Conservation (phyloP, 2,329 filamentous ascomycete genomes). For the Fusarium hostae region DNA sequence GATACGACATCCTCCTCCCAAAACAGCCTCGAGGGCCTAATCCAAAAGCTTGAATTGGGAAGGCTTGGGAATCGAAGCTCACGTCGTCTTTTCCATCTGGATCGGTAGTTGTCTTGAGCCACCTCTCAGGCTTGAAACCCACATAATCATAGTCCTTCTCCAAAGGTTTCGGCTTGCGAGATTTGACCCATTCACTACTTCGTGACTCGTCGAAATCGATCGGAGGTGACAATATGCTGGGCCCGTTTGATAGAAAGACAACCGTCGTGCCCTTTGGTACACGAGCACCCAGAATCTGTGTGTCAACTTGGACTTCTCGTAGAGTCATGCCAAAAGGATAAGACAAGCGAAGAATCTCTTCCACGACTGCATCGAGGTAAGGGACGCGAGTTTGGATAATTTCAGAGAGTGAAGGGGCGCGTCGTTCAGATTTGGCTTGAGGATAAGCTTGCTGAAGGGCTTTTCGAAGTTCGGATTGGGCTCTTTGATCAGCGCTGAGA, state of each 20-base stretch:
- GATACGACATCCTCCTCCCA: slow-evolving; percentile 47
- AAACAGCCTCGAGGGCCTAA: slow-evolving; percentile 51
- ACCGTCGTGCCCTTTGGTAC: slow-evolving; percentile 31
- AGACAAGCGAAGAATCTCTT: slow-evolving; percentile 17
- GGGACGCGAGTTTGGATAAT: slow-evolving; percentile 20
- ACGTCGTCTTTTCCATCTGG: neutral
- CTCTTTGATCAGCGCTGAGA: slow-evolving; percentile 19
- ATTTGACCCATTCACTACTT: slow-evolving; percentile 14
- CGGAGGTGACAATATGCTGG: slow-evolving; percentile 8
- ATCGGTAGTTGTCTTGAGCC: neutral
- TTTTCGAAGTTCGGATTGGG: neutral
- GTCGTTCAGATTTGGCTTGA: slow-evolving; percentile 1
- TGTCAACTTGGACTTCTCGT: slow-evolving; percentile 19
- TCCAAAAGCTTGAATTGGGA: slow-evolving; percentile 50
- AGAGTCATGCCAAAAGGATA: slow-evolving; percentile 18
- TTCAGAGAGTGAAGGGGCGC: slow-evolving; percentile 6
- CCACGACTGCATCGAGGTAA: slow-evolving; percentile 26
- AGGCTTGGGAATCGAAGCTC: slow-evolving; percentile 46
- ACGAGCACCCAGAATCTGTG: slow-evolving; percentile 9
- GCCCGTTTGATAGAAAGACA: slow-evolving; percentile 19
- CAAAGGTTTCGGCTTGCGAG: neutral
- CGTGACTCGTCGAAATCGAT: slow-evolving; percentile 9
- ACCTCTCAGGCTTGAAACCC: slow-evolving; percentile 24
- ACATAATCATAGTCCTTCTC: neutral
- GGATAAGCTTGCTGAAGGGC: slow-evolving; percentile 11